Base-by-base conservation (phyloP, 148 eudicot genomes). In the Camellia granthamiana region DNA sequence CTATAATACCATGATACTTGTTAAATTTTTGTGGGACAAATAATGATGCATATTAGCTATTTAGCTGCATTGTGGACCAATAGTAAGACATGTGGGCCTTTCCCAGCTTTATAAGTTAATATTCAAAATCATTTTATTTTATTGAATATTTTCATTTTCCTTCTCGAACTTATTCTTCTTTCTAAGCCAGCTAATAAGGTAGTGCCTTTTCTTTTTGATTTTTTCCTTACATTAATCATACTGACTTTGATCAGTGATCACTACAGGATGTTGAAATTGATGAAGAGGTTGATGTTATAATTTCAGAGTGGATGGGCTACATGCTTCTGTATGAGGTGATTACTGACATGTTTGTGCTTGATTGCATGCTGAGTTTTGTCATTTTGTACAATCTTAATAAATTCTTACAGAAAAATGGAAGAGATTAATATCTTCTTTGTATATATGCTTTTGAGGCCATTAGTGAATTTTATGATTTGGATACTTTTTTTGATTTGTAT, bases 291-390 rank as follows among this genome's bases (percentile, higher is more conserved):
- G 98, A 93, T 87, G 97, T 96, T 69, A 96, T 96, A 76, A 87
- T 96, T 79, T 96, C 99, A 38, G 99, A 96, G 84, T 96, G 99
- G 99, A 96, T 96, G 99, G 99, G 99, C 56, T 96, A 96, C 89
- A 96, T 96, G 99, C 98, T 96, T 87, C 97, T 96, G 55, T 96
- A 96, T 83, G 99, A 96, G 99, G 99, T 93, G 75, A 83, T 79
- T 72, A 52, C 79, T 83, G 9, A 5, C 59, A 60, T 59, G 19
- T 41, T n/a, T 58, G 64, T 75, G 78, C 69, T 49, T 80, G 56
- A 15, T 72, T 10, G 65, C n/a, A 55, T 51, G 43, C 7, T 69
- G 23, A 52, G 70, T 41, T 30, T 30, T 60, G 12, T 21, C 21
- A 16, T 6, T 6, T 52, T 38, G 62, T 18, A 67, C 38, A 7